A percentile compares a stretch with the other conserved stretches of the same genome.
Conservation (phyloP, 1,284 basidiomycete genomes). For the Anthracocystis panici-leucophaei region DNA sequence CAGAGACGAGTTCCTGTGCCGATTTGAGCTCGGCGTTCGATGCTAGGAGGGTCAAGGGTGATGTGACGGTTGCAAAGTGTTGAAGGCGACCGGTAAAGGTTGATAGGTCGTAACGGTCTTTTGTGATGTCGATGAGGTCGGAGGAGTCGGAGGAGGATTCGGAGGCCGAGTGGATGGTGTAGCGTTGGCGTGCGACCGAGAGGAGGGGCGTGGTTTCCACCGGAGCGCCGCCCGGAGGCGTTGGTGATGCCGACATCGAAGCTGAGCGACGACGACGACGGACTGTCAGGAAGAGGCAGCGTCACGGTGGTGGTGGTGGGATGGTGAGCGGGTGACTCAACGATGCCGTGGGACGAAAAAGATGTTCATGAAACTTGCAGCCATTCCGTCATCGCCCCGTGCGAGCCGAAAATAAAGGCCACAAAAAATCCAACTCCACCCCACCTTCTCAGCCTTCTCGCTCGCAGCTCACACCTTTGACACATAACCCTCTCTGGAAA, state of each 20-base stretch:
- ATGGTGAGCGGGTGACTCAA: neutral
- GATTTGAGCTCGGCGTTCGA: slow-evolving; percentile 55
- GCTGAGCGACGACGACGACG: neutral
- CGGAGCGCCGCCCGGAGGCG: slow-evolving; percentile 5
- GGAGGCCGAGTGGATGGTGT: slow-evolving; percentile 25
- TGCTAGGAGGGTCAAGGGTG: slow-evolving; percentile 73
- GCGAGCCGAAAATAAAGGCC: neutral
- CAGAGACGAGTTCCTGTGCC: slow-evolving; percentile 43
- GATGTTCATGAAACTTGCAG: neutral
- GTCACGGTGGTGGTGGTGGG: neutral
- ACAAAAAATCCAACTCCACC: neutral
- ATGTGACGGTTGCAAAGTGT: slow-evolving; percentile 73
- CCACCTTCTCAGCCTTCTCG: neutral
- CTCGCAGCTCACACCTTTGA: slow-evolving; percentile 1
- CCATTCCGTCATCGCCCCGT: slow-evolving; percentile 5
- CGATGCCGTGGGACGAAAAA: neutral
- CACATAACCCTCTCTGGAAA: no score
- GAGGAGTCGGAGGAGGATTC: slow-evolving; percentile 19
- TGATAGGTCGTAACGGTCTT: slow-evolving; percentile 45
- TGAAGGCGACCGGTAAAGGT: slow-evolving; percentile 71
- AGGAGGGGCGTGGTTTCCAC: slow-evolving; percentile 32
- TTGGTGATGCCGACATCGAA: slow-evolving; percentile 23
- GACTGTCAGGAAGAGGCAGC: neutral
- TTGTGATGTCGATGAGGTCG: slow-evolving; percentile 47
- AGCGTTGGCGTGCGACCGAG: slow-evolving; percentile 31